A percentile compares a stretch with the other conserved stretches of the same genome.
Evolutionary conservation across 225 moss, liverwort and hornwort genomes (phyloP).

Genomic region (Pseudisothecium myosuroides): DNA sequence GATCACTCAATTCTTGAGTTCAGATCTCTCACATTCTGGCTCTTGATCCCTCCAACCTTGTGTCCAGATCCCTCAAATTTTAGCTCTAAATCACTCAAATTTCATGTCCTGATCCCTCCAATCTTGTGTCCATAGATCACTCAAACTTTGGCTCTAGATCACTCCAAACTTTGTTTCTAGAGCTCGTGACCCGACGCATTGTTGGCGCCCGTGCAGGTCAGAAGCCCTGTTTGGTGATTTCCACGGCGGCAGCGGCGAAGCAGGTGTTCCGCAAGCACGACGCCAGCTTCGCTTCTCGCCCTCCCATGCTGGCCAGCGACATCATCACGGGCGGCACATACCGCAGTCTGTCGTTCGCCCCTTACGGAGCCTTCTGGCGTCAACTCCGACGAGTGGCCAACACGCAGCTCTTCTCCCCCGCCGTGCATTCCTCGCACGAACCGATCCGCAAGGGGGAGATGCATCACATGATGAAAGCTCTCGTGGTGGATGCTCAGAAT

Average conservation of each 20-base stretch:
- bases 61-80: neutral
- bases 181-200: neutral
- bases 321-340: neutral
- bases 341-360: neutral
- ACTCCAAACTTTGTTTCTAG: neutral
- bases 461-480: slow-evolving; percentile 6
- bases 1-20: neutral
- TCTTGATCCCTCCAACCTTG: neutral
- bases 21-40: neutral
- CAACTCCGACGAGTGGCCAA: slow-evolving; percentile 17
- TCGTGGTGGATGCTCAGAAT: neutral
- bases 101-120: neutral
- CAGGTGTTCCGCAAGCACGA: slow-evolving; percentile 24
- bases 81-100: neutral
- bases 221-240: slow-evolving; percentile 22
- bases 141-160: neutral
- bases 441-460: neutral
- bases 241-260: slow-evolving; percentile 18
- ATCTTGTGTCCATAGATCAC: neutral
- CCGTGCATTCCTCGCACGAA: slow-evolving; percentile 9
- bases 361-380: slow-evolving; percentile 17
- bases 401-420: slow-evolving; percentile 13
- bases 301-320: neutral
- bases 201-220: neutral
- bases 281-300: slow-evolving; percentile 17